Evolutionary conservation across 1,139 yeast species (phyloP).

Genomic region (Scheffersomyces titani): DNA sequence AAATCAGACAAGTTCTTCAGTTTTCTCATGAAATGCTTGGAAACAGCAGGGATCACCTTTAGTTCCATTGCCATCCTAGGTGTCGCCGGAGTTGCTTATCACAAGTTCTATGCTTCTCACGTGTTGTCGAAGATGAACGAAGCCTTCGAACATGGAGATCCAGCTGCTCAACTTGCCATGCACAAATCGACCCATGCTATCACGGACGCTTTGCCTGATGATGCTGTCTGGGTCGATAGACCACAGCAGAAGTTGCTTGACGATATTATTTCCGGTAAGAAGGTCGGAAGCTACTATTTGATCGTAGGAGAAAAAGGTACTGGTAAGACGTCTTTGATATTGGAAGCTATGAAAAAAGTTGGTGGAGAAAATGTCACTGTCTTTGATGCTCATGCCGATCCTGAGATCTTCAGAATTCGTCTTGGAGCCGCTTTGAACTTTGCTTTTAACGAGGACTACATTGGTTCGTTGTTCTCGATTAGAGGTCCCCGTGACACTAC

Average conservation of each 20-base stretch:
- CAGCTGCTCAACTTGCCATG: constrained; percentile 60
- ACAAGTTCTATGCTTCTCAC: constrained; percentile 57
- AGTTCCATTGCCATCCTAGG: constrained; percentile 75
- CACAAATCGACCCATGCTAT: constrained; percentile 43
- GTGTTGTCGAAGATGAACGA: constrained; percentile 64
- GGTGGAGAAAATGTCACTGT: constrained; percentile 68
- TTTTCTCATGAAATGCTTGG: constrained; percentile 56
- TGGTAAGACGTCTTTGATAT: constrained; percentile 74
- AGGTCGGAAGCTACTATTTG: constrained; percentile 68
- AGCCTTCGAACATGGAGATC: constrained; percentile 71
- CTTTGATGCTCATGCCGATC: constrained; percentile 84
- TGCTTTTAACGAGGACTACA: constrained; percentile 76
- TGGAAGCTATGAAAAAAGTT: constrained; percentile 69
- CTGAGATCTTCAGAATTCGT: constrained; percentile 76
- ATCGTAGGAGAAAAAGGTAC: constrained; percentile 86
- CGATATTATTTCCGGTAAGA: constrained; percentile 62
- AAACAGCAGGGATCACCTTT: constrained; percentile 73
- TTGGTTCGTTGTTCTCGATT: constrained; percentile 79
- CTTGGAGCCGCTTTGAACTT: constrained; percentile 76
- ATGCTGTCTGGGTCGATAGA: constrained; percentile 62
- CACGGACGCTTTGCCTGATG: constrained; percentile 25
- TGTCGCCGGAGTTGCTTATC: constrained; percentile 71
- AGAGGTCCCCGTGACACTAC: constrained; percentile 87
- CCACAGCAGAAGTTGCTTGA: constrained; percentile 69
- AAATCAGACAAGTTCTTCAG: constrained; percentile 20